Evolutionary conservation across 345 rosid genomes (phyloP).

Genomic region (Noccaea bulbosa): DNA sequence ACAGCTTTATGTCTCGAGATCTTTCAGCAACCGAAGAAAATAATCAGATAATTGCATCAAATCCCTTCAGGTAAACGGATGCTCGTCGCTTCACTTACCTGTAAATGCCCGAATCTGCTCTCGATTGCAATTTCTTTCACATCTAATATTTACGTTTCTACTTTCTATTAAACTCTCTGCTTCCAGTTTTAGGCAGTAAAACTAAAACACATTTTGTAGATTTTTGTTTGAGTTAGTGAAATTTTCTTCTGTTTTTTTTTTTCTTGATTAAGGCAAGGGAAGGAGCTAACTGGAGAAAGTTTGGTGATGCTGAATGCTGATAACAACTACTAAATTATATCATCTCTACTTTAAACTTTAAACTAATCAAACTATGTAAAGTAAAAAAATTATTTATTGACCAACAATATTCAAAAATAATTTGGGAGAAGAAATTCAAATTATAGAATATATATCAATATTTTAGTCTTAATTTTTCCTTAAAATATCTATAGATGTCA

Average conservation of each 20-base stretch:
- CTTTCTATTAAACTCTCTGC: neutral
- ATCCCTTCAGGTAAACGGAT: slow-evolving; percentile 10
- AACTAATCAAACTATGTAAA: neutral
- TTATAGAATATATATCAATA: neutral
- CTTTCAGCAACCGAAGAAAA: neutral
- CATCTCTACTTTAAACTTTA: slow-evolving; percentile 22
- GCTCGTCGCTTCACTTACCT: slow-evolving; percentile 10
- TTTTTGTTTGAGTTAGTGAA: slow-evolving; percentile 11
- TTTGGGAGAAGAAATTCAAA: neutral
- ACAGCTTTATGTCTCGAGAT: slow-evolving; percentile 19
- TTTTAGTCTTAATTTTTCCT: neutral
- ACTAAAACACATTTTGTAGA: neutral
- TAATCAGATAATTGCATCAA: neutral
- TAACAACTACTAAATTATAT: slow-evolving; percentile 20
- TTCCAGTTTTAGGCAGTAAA: slow-evolving; percentile 11
- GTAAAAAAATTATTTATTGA: neutral
- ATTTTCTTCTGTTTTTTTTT: slow-evolving; percentile 1
- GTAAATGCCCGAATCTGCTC: slow-evolving; percentile 10
- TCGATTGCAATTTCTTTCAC: slow-evolving; percentile 1
- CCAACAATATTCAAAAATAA: neutral
- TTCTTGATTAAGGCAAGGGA: neutral
- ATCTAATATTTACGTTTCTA: slow-evolving; percentile 10
- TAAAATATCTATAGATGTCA: too few relatives aligned
- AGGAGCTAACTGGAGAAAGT: slow-evolving; percentile 14
- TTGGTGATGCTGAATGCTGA: slow-evolving; percentile 31